These are phyloP conservation scores for Apiosordaria backusii DNA, from an alignment of 495 filamentous ascomycete genomes.

Conservation along the genomic window DNA sequence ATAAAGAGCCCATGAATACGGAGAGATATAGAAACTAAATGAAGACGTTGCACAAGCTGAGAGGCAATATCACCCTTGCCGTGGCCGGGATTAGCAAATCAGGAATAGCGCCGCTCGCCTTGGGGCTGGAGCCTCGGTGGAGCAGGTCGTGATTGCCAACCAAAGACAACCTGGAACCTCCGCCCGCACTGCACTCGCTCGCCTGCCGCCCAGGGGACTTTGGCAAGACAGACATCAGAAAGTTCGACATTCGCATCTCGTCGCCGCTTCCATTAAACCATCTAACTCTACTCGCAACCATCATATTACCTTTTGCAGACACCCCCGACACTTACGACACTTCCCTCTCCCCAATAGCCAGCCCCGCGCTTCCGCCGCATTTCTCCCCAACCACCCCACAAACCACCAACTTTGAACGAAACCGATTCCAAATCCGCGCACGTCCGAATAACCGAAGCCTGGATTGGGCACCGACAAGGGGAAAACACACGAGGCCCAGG, in stretches of 20 bases:
- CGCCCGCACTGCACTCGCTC: constrained; percentile 1
- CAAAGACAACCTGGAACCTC: constrained; percentile 7
- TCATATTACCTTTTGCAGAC: not conserved
- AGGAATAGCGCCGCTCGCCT: constrained; percentile 4
- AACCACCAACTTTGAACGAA: not conserved
- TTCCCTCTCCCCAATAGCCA: no score
- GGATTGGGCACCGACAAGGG: not conserved
- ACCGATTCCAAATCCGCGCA: constrained; percentile 5
- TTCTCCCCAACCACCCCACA: not conserved
- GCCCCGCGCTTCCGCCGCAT: not conserved
- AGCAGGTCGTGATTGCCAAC: constrained; percentile 14
- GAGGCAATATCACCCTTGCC: constrained; percentile 9
- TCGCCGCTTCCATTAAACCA: not conserved
- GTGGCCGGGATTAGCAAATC: not conserved
- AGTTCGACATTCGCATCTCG: not conserved
- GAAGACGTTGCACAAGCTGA: not conserved
- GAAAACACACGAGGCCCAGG: constrained; percentile 2
- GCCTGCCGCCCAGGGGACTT: not conserved
- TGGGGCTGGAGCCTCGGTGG: constrained; percentile 19
- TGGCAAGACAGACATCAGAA: not conserved
- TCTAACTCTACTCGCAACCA: not conserved
- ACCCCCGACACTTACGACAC: not conserved
- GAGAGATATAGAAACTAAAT: not conserved
- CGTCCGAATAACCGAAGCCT: not conserved
- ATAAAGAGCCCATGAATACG: not conserved